Percentiles rank a stretch among this genome's conserved stretches.
Evolutionary conservation across 2,329 filamentous ascomycete genomes (phyloP).

Genomic region (Fusarium graminum): DNA sequence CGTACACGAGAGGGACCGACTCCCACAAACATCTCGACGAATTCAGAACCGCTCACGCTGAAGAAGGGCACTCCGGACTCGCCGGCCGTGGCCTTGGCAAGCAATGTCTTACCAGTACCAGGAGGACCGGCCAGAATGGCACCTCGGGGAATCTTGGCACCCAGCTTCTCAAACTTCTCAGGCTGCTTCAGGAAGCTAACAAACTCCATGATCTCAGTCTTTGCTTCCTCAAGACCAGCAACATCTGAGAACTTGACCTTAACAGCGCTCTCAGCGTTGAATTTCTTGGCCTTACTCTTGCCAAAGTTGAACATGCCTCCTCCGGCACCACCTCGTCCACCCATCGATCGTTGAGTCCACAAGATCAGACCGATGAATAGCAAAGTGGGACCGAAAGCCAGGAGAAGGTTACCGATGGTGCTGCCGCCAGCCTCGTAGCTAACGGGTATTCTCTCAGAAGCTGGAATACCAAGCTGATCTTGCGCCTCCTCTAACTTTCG

Average conservation of each 20-base stretch:
- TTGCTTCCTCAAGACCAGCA: conserved; percentile 97
- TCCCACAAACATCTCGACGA: conserved; percentile 99
- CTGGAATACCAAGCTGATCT: conserved; percentile 85
- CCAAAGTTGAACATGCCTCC: conserved; percentile 95
- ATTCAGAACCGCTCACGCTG: conserved; percentile 97
- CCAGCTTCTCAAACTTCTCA: conserved; percentile 90
- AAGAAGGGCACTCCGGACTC: conserved; percentile 98
- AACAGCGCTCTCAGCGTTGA: conserved; percentile 96
- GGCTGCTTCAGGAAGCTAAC: conserved; percentile 97
- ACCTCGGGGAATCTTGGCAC: conserved; percentile 96
- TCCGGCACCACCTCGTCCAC: conserved; percentile 71
- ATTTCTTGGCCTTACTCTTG: conserved; percentile 94
- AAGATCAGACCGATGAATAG: conserved; percentile 86
- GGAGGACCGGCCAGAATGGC: conserved; percentile 97
- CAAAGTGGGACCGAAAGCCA: conserved; percentile 86
- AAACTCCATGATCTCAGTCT: conserved; percentile 99
- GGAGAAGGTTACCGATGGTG: conserved; percentile 78
- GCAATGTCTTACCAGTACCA: conserved; percentile 96
- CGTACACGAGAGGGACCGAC: conserved; percentile 95
- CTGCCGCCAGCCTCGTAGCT: conserved; percentile 85
- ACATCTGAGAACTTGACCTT: conserved; percentile 98
- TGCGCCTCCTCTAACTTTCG: conserved; percentile 89
- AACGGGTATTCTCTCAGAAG: conserved; percentile 90
- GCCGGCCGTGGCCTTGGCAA: conserved; percentile 97
- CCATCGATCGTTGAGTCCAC: conserved; percentile 82